Evolutionary conservation across 163 green algal species (phyloP).

Genomic region (Scenedesmus sp.): DNA sequence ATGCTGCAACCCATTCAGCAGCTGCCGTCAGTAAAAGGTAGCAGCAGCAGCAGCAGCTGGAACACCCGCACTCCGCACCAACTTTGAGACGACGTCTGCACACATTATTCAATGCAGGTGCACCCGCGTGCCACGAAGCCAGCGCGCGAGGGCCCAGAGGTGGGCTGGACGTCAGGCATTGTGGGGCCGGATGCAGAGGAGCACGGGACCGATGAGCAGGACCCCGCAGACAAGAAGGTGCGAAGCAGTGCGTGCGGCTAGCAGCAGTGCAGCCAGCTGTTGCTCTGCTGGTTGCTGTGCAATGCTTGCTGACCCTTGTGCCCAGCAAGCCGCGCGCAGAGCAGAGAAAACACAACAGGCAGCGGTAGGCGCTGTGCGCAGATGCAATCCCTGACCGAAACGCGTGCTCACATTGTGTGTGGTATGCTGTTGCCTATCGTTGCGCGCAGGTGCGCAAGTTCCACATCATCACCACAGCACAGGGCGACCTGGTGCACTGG

Average conservation of each 20-base stretch:
- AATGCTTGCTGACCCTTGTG: no score
- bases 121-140: slow-evolving; percentile 74
- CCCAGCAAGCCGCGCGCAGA: no score
- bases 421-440: no score
- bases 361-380: no score
- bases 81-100: no score
- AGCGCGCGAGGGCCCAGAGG: slow-evolving; percentile 67
- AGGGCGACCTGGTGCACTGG: slow-evolving; percentile 88
- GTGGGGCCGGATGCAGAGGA: slow-evolving; percentile 48
- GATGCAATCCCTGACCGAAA: no score
- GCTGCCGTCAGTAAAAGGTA: no score
- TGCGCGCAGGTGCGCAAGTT: slow-evolving; percentile 59
- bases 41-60: no score
- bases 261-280: no score
- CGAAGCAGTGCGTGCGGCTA: slow-evolving; percentile 51
- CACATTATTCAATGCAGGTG: slow-evolving; percentile 52
- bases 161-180: slow-evolving; percentile 84
- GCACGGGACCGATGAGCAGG: neutral
- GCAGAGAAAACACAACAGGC: no score
- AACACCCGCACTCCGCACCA: no score
- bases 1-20: neutral
- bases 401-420: neutral
- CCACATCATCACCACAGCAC: slow-evolving; percentile 87
- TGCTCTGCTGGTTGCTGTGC: no score
- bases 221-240: neutral